Evolutionary conservation across 2,329 filamentous ascomycete genomes (phyloP).

Genomic region (Sordariomycetes sp.): DNA sequence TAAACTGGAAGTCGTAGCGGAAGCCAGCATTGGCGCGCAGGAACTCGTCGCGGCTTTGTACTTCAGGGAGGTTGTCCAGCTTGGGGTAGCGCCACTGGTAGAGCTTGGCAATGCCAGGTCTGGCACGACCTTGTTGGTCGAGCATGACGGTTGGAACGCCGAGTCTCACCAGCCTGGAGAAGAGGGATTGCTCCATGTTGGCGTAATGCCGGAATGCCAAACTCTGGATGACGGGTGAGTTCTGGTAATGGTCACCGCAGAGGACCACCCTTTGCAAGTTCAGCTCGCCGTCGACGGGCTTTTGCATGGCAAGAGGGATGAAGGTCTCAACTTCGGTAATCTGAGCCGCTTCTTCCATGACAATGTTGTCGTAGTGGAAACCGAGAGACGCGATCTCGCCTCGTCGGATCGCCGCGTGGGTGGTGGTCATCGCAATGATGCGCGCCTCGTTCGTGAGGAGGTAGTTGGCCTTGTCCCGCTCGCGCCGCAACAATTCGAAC

Average conservation of each 20-base stretch:
- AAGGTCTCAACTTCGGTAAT: slow-evolving; percentile 98
- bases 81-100: slow-evolving; percentile 90
- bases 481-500: slow-evolving; percentile 84
- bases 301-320: slow-evolving; percentile 88
- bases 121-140: slow-evolving; percentile 86
- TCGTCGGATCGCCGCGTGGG: slow-evolving; percentile 89
- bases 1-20: slow-evolving; percentile 91
- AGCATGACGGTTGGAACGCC: slow-evolving; percentile 87
- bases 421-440: slow-evolving; percentile 97
- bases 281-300: slow-evolving; percentile 61
- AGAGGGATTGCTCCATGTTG: slow-evolving; percentile 92
- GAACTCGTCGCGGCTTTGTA: slow-evolving; percentile 63
- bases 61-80: slow-evolving; percentile 69
- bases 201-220: slow-evolving; percentile 90
- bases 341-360: slow-evolving; percentile 98
- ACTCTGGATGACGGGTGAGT: slow-evolving; percentile 92
- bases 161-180: slow-evolving; percentile 80
- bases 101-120: slow-evolving; percentile 76
- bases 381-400: slow-evolving; percentile 86
- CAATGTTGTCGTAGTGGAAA: slow-evolving; percentile 93
- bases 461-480: slow-evolving; percentile 92
- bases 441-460: slow-evolving; percentile 92
- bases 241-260: slow-evolving; percentile 92
- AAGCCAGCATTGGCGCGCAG: slow-evolving; percentile 81
- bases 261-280: slow-evolving; percentile 81